A percentile compares a stretch with the other conserved stretches of the same genome.
Conservation (phyloP, 352 stramenopile genomes). For the Globisporangium solare region DNA sequence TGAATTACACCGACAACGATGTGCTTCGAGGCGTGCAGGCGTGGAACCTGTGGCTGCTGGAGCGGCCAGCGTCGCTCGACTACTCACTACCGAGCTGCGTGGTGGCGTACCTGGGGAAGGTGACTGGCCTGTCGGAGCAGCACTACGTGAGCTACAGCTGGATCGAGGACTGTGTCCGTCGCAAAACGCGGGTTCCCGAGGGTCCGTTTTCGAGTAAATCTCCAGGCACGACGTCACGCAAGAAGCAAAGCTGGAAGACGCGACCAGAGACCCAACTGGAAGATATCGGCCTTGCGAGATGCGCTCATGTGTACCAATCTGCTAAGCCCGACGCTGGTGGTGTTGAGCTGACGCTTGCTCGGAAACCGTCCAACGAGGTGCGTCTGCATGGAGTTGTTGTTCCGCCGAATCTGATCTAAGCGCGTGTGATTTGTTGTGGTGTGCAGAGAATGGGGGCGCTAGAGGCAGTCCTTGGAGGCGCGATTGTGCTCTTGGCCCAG, state of each 20-base stretch:
- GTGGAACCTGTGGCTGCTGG: constrained; percentile 41
- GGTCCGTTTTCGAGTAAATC: constrained; percentile 28
- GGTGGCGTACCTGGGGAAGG: constrained; percentile 47
- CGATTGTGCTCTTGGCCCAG: constrained; percentile 70
- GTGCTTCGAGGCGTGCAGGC: constrained; percentile 28
- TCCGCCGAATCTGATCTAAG: not conserved
- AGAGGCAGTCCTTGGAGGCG: constrained; percentile 42
- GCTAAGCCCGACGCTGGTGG: constrained; percentile 23
- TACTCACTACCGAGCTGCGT: constrained; percentile 57
- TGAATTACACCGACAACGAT: constrained; percentile 44
- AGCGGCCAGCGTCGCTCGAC: constrained; percentile 23
- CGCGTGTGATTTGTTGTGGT: not conserved
- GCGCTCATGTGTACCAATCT: constrained; percentile 40
- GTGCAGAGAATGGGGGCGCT: constrained; percentile 46
- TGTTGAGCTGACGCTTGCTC: constrained; percentile 45
- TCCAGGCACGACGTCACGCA: constrained; percentile 4
- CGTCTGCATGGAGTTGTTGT: not conserved
- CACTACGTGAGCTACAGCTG: constrained; percentile 71
- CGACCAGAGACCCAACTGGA: constrained; percentile 43
- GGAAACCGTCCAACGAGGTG: constrained; percentile 44
- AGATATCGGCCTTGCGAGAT: constrained; percentile 39
- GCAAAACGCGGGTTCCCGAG: constrained; percentile 52
- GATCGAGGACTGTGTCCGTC: constrained; percentile 76
- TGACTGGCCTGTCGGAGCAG: constrained; percentile 42
- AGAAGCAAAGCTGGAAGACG: constrained; percentile 40